These are phyloP conservation scores for Calonectria pauciramosa DNA, from an alignment of 2,329 filamentous ascomycete genomes.

Conservation along the genomic window DNA sequence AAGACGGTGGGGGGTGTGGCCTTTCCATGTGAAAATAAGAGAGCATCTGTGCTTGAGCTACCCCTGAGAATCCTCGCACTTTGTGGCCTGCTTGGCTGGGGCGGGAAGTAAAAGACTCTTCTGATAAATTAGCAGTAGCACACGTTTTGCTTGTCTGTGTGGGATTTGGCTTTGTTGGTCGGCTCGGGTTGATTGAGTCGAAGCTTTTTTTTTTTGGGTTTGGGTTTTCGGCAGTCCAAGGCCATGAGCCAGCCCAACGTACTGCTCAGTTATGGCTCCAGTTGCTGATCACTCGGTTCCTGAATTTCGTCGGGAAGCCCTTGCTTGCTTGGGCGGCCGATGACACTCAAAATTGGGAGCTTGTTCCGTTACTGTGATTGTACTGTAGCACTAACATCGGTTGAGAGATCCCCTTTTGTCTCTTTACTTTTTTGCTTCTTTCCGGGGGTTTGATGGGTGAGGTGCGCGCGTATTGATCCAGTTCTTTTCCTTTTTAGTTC, in stretches of 20 bases:
- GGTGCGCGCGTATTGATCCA: background rate
- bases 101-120: background rate
- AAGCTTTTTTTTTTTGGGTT: background rate
- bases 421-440: background rate
- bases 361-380: background rate
- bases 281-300: background rate
- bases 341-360: background rate
- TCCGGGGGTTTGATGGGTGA: background rate
- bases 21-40: background rate
- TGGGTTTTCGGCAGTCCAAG: slow-evolving; percentile 6
- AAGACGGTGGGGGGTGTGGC: background rate
- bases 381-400: background rate
- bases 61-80: background rate
- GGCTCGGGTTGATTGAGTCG: background rate
- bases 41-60: slow-evolving; percentile 1
- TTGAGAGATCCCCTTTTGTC: background rate
- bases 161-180: background rate
- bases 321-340: background rate
- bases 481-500: background rate
- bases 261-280: background rate
- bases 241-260: background rate
- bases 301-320: background rate
- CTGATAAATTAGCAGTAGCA: background rate
- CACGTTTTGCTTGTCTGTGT: background rate
- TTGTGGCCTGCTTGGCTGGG: background rate